Base-by-base conservation (phyloP, 345 rosid species). In the Sonneratia alba region DNA sequence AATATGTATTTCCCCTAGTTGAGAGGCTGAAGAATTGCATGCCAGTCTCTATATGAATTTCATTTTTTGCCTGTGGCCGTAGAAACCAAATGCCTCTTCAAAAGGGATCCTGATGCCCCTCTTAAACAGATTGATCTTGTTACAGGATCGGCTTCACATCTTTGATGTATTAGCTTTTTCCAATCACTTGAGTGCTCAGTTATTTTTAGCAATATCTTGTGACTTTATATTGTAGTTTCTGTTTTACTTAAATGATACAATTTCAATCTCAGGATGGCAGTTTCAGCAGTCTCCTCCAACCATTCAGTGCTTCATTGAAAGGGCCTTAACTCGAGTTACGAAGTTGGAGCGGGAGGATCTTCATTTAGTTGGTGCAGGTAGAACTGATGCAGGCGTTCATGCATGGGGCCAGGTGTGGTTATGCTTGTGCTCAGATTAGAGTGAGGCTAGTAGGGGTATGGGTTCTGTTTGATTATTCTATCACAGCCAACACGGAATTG, bases 331-430 rank as follows among this genome's bases (percentile, higher is more conserved):
- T 79, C 86, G 75, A 78, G 81, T 70, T 70, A 91, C 97, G 6
- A 88, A 91, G 78, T 84, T 94, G 51, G 76, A 77, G 76, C 76
- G 98, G 69, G 81, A 86, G 80, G 79, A 87, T 77, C 90, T 94
- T 68, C 80, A 22, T 67, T 77, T 93, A 15, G 97, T 89, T 70
- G 98, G 94, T 62, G 96, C 98, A 0, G 84, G 97, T 71, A 82
- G 97, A 79, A 94, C 98, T 7, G 98, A 91, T 81, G 79, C 89
- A 42, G 98, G 97, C 67, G 98, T 94, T 76, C 98, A 94, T 76
- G 98, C 98, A 69, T 85, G 87, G 92, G 98, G 98, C 70, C 98
- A 93, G 96, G 98, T 91, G 66, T 34, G 66, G 66, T 62, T 34
- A 27, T 62, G 66, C 19, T 62, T 27, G 36, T 24, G 65, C 36